A percentile compares a stretch with the other conserved stretches of the same genome.
Conservation (phyloP, 371 early-diverging fungal species). For the Basidiobolus meristosporus region DNA sequence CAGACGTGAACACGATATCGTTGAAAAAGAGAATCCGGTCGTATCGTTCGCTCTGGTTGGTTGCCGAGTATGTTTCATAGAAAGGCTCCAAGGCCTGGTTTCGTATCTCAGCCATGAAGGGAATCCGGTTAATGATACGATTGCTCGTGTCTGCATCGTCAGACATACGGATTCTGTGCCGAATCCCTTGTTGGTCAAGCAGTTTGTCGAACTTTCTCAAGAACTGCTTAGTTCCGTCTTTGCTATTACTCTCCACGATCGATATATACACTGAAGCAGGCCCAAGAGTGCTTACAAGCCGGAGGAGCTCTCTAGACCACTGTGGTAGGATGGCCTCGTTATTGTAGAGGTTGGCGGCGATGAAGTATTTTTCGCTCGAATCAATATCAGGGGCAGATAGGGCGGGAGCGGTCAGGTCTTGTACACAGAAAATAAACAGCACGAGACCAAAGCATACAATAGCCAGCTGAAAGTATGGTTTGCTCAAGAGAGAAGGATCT, state of each 20-base stretch:
- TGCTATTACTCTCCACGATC: conserved; percentile 12
- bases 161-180: conserved; percentile 5
- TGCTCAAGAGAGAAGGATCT: too few species aligned
- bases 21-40: conserved; percentile 10
- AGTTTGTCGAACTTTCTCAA: conserved; percentile 1
- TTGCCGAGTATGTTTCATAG: neutral
- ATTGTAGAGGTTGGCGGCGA: conserved; percentile 11
- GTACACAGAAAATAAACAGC: too few species aligned
- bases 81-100: conserved; percentile 9
- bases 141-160: neutral
- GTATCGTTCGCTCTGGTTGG: neutral
- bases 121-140: conserved; percentile 2
- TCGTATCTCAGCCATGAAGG: conserved; percentile 7
- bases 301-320: conserved; percentile 6
- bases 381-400: too few species aligned
- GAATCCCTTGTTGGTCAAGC: conserved; percentile 2
- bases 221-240: conserved; percentile 5
- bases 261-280: conserved; percentile 7
- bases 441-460: too few species aligned
- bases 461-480: too few species aligned
- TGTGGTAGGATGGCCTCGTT: conserved; percentile 8
- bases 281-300: conserved; percentile 6
- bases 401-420: too few species aligned
- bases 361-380: conserved; percentile 3
- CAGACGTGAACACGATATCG: conserved; percentile 7